Percentiles rank a stretch among this genome's conserved stretches.
These are phyloP conservation scores for Astrothelium macrocarpum DNA, from an alignment of 495 filamentous ascomycete species.

Conservation along the genomic window DNA sequence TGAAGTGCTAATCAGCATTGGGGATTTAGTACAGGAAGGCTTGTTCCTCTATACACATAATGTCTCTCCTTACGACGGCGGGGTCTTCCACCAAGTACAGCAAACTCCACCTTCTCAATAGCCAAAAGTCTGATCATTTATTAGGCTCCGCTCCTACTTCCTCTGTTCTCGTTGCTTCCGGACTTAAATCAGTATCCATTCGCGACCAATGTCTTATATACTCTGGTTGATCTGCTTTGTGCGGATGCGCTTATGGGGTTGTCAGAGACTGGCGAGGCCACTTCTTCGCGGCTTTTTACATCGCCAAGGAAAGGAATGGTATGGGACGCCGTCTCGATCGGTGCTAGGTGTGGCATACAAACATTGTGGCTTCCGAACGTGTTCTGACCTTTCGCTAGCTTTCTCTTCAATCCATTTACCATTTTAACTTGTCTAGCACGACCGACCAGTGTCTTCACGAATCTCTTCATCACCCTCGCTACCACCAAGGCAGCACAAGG, in stretches of 20 bases:
- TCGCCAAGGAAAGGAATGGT: slow-evolving; percentile 67
- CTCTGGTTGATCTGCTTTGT: slow-evolving; percentile 69
- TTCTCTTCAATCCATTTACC: slow-evolving; percentile 91
- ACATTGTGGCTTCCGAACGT: neutral
- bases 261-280: slow-evolving; percentile 70
- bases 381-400: slow-evolving; percentile 41
- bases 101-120: neutral
- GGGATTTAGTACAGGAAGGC: slow-evolving; percentile 76
- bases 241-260: slow-evolving; percentile 76
- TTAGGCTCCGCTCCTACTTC: slow-evolving; percentile 79
- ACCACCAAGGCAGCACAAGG: slow-evolving; percentile 74
- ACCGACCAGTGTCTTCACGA: slow-evolving; percentile 83
- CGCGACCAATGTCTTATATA: slow-evolving; percentile 71
- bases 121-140: neutral
- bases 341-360: slow-evolving; percentile 55
- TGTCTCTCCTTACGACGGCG: slow-evolving; percentile 94
- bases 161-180: slow-evolving; percentile 81
- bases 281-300: slow-evolving; percentile 58
- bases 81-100: slow-evolving; percentile 83
- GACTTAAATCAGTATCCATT: slow-evolving; percentile 52
- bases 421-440: slow-evolving; percentile 88
- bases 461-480: slow-evolving; percentile 75
- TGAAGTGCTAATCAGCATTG: too few species aligned
- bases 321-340: slow-evolving; percentile 69
- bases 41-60: slow-evolving; percentile 92